Percentiles rank a stretch among this genome's conserved stretches.
These are phyloP conservation scores for Xylaria palmicola DNA, from an alignment of 495 filamentous ascomycete species.

Conservation along the genomic window DNA sequence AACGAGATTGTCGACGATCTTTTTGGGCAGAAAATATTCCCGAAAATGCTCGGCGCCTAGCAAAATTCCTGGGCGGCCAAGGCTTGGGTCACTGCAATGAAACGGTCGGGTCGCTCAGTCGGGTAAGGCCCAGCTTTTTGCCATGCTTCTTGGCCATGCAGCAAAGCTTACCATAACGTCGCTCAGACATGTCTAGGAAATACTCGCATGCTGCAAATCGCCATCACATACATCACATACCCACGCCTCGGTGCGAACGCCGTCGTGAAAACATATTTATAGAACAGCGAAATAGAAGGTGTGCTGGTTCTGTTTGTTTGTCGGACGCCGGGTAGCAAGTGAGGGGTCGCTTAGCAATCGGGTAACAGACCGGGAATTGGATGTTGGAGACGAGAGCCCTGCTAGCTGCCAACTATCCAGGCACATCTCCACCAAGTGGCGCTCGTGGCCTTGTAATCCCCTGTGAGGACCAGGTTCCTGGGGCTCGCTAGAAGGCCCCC, in stretches of 20 bases:
- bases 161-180: slow-evolving; percentile 12
- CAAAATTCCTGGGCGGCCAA: slow-evolving; percentile 6
- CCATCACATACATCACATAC: not conserved
- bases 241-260: not conserved
- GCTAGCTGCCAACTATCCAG: not conserved
- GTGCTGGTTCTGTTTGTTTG: not conserved
- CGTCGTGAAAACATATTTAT: not conserved
- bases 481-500: not conserved
- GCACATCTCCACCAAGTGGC: not conserved
- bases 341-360: not conserved
- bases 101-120: not conserved
- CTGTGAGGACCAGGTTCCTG: not conserved
- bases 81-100: slow-evolving; percentile 14
- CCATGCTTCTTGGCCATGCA: slow-evolving; percentile 14
- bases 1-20: not conserved
- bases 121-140: slow-evolving; percentile 5
- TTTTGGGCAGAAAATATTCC: not conserved
- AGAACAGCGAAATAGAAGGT: not conserved
- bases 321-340: no score
- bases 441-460: not conserved
- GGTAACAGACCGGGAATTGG: not conserved
- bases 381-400: not conserved
- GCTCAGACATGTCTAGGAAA: not conserved
- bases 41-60: slow-evolving; percentile 9
- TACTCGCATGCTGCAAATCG: not conserved